A percentile compares a stretch with the other conserved stretches of the same genome.
phyloP scores from a whole-genome alignment of 2,329 filamentous ascomycete genomes.

The Curvularia spicifera region DNA sequence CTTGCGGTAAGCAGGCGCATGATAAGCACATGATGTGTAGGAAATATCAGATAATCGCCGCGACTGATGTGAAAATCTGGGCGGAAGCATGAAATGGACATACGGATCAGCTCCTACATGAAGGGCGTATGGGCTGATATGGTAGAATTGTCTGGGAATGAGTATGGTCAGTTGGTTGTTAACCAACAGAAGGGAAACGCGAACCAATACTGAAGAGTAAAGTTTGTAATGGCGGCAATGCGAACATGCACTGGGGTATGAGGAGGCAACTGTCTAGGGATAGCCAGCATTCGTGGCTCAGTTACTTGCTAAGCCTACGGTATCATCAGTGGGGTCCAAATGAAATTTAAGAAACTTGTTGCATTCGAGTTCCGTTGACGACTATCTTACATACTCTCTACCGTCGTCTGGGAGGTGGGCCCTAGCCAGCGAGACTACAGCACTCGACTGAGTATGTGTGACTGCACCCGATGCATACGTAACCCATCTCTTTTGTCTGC shows the following conservation, averaged over 20 bases:
- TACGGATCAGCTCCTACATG: neutral
- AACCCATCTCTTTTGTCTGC: slow-evolving; percentile 20
- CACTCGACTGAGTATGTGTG: slow-evolving; percentile 20
- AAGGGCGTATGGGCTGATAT: neutral
- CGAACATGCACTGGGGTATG: neutral
- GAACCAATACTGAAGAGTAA: neutral
- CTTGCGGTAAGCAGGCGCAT: neutral
- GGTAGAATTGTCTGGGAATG: neutral
- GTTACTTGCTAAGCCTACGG: neutral
- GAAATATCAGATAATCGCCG: neutral
- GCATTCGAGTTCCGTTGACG: neutral
- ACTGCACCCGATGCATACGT: slow-evolving; percentile 22
- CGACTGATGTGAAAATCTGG: neutral
- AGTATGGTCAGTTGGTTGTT: neutral
- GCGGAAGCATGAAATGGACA: neutral
- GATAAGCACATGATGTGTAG: neutral
- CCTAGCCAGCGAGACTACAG: slow-evolving; percentile 15
- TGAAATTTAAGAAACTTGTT: neutral
- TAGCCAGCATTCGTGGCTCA: neutral
- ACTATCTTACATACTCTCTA: neutral
- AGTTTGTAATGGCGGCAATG: neutral
- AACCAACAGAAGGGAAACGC: neutral
- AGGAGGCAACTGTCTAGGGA: neutral
- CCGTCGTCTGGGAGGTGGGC: neutral
- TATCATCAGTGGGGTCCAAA: neutral